Percentiles rank a stretch among this genome's conserved stretches.
These are phyloP conservation scores for Bimuria novae-zelandiae DNA, from an alignment of 2,329 filamentous ascomycete genomes.

Conservation along the genomic window DNA sequence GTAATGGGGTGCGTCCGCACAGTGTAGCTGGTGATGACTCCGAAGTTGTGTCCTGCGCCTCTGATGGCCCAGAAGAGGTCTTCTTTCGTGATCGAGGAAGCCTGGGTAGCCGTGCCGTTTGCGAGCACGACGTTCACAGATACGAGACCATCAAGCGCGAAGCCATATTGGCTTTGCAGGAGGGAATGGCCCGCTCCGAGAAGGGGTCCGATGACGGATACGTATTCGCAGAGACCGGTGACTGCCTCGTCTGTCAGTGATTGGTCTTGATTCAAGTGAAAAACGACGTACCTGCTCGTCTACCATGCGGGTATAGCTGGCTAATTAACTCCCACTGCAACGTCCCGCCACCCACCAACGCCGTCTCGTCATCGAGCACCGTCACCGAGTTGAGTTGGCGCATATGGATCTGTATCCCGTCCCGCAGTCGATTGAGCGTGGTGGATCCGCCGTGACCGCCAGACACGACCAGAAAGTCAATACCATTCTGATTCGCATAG, in stretches of 20 bases:
- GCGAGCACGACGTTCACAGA: constrained; percentile 33
- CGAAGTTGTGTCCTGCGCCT: constrained; percentile 48
- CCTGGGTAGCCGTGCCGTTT: constrained; percentile 35
- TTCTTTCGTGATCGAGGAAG: constrained; percentile 30
- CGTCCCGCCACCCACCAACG: constrained; percentile 36
- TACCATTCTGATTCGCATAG: background rate
- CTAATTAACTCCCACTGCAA: constrained; percentile 29
- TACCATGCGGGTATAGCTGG: constrained; percentile 29
- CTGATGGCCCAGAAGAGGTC: constrained; percentile 48
- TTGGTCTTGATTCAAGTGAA: background rate
- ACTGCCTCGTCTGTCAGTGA: constrained; percentile 12
- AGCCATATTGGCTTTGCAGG: constrained; percentile 13
- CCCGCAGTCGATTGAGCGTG: constrained; percentile 25
- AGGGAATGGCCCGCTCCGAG: constrained; percentile 62
- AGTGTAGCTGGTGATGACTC: constrained; percentile 31
- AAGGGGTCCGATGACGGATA: constrained; percentile 59
- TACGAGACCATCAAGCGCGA: constrained; percentile 19
- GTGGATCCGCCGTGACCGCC: constrained; percentile 13
- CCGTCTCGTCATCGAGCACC: constrained; percentile 24
- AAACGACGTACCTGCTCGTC: constrained; percentile 33
- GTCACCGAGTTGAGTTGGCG: constrained; percentile 30
- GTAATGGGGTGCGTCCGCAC: constrained; percentile 5
- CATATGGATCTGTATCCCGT: constrained; percentile 42
- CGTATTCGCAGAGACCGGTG: constrained; percentile 26
- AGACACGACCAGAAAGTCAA: background rate